These are phyloP conservation scores for Aurinia saxatilis DNA, from an alignment of 345 rosid species.

Conservation along the genomic window DNA sequence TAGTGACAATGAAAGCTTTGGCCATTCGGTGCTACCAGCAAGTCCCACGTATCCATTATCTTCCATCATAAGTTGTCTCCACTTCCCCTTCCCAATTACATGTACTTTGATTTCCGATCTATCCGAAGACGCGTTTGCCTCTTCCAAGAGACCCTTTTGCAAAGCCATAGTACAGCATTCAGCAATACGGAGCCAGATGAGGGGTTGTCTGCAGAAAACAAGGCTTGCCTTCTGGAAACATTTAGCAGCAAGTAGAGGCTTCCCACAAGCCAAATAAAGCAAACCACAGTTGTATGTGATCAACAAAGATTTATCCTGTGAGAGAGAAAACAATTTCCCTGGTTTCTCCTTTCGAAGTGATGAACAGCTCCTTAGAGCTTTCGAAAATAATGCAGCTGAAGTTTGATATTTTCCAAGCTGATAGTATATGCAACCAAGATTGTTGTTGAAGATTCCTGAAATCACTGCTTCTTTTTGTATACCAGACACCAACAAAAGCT, in stretches of 20 bases:
- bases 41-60: constrained; percentile 41
- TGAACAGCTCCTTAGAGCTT: constrained; percentile 61
- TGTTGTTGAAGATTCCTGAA: constrained; percentile 79
- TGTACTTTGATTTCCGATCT: constrained; percentile 48
- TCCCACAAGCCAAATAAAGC: constrained; percentile 77
- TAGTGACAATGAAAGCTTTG: constrained; percentile 61
- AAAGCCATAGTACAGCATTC: constrained; percentile 91
- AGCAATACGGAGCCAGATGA: constrained; percentile 91
- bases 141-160: constrained; percentile 60
- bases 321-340: constrained; percentile 51
- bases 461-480: constrained; percentile 57
- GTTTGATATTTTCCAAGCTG: constrained; percentile 64
- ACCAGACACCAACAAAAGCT: constrained; percentile 76
- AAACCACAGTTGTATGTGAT: constrained; percentile 82
- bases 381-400: constrained; percentile 62
- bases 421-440: constrained; percentile 88
- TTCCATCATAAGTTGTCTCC: constrained; percentile 73
- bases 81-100: constrained; percentile 86
- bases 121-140: constrained; percentile 31
- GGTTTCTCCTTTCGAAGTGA: constrained; percentile 73
- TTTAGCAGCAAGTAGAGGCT: constrained; percentile 79
- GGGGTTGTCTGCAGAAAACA: constrained; percentile 56
- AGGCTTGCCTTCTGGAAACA: constrained; percentile 79
- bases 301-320: constrained; percentile 80
- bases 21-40: constrained; percentile 41